A percentile compares a stretch with the other conserved stretches of the same genome.
phyloP scores from a whole-genome alignment of 768 basidiomycete genomes.

The Brasilioporus rufonigricans region DNA sequence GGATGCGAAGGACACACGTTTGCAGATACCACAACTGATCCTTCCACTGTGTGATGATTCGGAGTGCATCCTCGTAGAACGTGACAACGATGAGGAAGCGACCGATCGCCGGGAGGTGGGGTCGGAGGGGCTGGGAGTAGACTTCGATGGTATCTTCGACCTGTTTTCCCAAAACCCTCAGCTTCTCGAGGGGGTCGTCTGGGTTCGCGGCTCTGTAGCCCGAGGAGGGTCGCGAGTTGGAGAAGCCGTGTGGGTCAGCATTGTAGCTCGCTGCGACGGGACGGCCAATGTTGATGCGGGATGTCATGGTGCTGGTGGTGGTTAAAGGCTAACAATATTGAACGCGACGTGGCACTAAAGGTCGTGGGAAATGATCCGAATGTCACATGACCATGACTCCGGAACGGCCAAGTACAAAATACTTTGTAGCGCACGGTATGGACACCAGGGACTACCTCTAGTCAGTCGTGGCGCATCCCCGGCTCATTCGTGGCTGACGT shows the following conservation, averaged over 20 bases:
- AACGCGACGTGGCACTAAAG: conserved; percentile 24
- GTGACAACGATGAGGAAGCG: conserved; percentile 98
- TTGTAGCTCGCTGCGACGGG: conserved; percentile 60
- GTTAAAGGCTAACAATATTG: neutral
- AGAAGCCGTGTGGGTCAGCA: conserved; percentile 76
- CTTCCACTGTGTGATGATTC: conserved; percentile 91
- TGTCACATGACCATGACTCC: conserved; percentile 23
- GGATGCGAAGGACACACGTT: conserved; percentile 54
- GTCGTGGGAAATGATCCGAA: conserved; percentile 21
- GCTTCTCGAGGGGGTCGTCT: conserved; percentile 78
- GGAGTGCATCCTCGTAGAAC: conserved; percentile 93
- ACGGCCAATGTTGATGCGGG: conserved; percentile 80
- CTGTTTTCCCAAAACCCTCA: conserved; percentile 65
- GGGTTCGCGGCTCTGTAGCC: conserved; percentile 81
- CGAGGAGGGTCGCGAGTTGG: conserved; percentile 63
- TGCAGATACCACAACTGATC: conserved; percentile 99
- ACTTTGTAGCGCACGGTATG: neutral
- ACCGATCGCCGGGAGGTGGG: conserved; percentile 91
- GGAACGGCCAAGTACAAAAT: neutral
- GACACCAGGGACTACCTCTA: conserved; percentile 28
- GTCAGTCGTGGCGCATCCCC: conserved; percentile 16
- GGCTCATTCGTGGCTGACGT: neutral
- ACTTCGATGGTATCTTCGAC: conserved; percentile 93
- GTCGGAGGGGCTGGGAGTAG: conserved; percentile 89
- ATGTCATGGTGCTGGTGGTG: conserved; percentile 53